Evolutionary conservation across 805 yeast species (phyloP).

Genomic region (Spathaspora gorwiae): DNA sequence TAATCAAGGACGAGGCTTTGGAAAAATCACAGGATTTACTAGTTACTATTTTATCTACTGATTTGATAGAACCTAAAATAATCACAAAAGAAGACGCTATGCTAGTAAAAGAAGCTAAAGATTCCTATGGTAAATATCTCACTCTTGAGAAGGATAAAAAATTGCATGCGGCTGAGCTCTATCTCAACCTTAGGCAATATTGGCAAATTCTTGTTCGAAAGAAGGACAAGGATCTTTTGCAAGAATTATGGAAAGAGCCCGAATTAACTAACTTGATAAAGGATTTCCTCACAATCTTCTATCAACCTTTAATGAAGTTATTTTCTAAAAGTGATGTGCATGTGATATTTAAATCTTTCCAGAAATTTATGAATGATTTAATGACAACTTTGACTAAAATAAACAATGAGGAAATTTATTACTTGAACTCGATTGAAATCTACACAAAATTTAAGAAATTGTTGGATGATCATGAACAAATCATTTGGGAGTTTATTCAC

Average conservation of each 20-base stretch:
- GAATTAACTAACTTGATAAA: constrained; percentile 72
- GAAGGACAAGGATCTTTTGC: constrained; percentile 71
- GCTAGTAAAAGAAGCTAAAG: constrained; percentile 8
- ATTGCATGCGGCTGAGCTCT: constrained; percentile 29
- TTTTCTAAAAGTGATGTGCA: constrained; percentile 36
- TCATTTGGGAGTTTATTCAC: constrained; percentile 72
- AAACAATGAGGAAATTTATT: constrained; percentile 51
- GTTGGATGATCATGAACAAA: constrained; percentile 66
- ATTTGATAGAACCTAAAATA: constrained; percentile 17
- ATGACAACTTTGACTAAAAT: constrained; percentile 60
- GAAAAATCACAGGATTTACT: constrained; percentile 19
- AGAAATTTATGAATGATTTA: constrained; percentile 44
- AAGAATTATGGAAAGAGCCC: constrained; percentile 80
- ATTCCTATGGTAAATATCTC: constrained; percentile 18
- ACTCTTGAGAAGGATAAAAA: constrained; percentile 6
- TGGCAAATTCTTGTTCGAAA: constrained; percentile 62
- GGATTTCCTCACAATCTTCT: constrained; percentile 52
- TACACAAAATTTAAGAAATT: constrained; percentile 64
- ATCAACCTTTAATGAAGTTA: constrained; percentile 37
- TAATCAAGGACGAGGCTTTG: constrained; percentile 21
- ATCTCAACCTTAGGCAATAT: constrained; percentile 53
- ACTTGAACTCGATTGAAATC: constrained; percentile 49
- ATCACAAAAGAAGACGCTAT: constrained; percentile 1
- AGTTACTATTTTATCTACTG: constrained; percentile 19
- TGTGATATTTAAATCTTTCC: constrained; percentile 33